Base-by-base conservation (phyloP, 2,329 filamentous ascomycete genomes). In the Colletotrichum gloeosporioides region DNA sequence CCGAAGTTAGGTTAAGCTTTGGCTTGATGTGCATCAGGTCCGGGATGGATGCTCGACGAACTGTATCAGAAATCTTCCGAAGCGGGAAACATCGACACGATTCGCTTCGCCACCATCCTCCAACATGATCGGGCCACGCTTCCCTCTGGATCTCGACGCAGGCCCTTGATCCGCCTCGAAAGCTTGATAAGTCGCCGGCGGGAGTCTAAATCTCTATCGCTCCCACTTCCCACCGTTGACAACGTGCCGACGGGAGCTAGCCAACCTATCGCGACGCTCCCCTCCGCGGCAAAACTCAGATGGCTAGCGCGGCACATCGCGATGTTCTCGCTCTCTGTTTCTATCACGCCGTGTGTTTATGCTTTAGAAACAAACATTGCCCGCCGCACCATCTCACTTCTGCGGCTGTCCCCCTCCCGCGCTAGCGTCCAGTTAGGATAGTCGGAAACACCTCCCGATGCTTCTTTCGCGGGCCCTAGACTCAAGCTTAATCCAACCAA, bases 1-100 rank as follows among this genome's bases (percentile, higher is more conserved):
- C 53, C 27, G 49, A 39, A 73, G 49, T 44, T 39, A 65, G 31
- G 64, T 76, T 76, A 65, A 61, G 49, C 22, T 76, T 68, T 74
- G n/a, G 18, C 44, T 36, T 67, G 59, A 49, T 34, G 25, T 59
- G 74, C 74, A 34, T 74, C 59, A 74, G 49, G 18, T 65, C 74
- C 3, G 31, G 74, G 74, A 76, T 76, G 59, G 61, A 5, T 25
- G 55, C 57, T 53, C 10, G 34, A 32, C 18, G 9, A 16, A 3
- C 5, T 36, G 74, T 59, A 29, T 74, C 65, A 74, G 31, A 36
- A 69, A 61, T 36, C 49, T 32, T 55, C 67, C 22, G 13, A 49
- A 59, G 8, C 32, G 25, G 34, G 25, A 27, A 65, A 53, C 29
- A 66, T 22, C n/a, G 25, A 15, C 31, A 59, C 66, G 74, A 76